A percentile compares a stretch with the other conserved stretches of the same genome.
These are phyloP conservation scores for Candida sanyiensis DNA, from an alignment of 805 yeast genomes.

Conservation along the genomic window DNA sequence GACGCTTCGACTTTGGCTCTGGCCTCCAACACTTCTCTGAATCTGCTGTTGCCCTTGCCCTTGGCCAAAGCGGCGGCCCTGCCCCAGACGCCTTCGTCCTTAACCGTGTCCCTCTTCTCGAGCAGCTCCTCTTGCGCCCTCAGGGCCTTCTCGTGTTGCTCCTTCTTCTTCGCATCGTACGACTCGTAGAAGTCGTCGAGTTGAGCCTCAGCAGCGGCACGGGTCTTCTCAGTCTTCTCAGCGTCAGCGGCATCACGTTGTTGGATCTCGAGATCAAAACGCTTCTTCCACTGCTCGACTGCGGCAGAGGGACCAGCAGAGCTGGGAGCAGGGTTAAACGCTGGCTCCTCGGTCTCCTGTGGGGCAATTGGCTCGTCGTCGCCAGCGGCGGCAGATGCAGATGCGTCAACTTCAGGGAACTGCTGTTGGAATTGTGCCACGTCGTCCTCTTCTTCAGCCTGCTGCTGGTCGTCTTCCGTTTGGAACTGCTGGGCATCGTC, in stretches of 20 bases:
- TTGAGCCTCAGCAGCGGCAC: conserved; percentile 71
- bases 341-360: conserved; percentile 30
- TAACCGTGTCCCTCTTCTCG: conserved; percentile 70
- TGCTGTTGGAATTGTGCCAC: conserved; percentile 59
- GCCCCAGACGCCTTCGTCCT: conserved; percentile 79
- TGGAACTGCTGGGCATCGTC: conserved; percentile 52
- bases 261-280: conserved; percentile 70
- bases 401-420: conserved; percentile 48
- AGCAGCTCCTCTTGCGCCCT: conserved; percentile 67
- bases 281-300: conserved; percentile 72
- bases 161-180: conserved; percentile 79
- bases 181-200: conserved; percentile 90
- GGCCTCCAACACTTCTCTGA: conserved; percentile 25
- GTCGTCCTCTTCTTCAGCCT: conserved; percentile 36
- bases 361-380: background rate
- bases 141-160: conserved; percentile 54
- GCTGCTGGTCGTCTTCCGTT: conserved; percentile 52
- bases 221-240: conserved; percentile 57
- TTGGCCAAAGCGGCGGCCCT: conserved; percentile 51
- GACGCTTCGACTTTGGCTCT: conserved; percentile 16
- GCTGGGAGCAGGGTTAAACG: conserved; percentile 17
- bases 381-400: background rate
- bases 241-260: conserved; percentile 71
- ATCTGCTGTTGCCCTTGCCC: conserved; percentile 29
- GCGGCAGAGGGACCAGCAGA: conserved; percentile 47